Evolutionary conservation across 225 moss, liverwort and hornwort species (phyloP).

Genomic region (Polytrichum commune): DNA sequence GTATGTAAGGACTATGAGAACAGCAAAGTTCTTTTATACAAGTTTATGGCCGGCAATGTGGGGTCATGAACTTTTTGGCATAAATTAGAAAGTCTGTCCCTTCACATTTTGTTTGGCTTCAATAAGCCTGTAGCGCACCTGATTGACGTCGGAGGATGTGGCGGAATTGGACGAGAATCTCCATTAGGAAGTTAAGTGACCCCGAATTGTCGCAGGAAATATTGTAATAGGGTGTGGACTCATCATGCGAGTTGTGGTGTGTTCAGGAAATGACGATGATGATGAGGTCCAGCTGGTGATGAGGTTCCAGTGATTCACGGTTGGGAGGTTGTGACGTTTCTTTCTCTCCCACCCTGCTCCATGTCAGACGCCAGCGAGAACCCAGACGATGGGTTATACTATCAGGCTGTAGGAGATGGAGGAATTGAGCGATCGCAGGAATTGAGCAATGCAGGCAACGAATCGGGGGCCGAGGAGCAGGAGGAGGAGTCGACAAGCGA

Average conservation of each 20-base stretch:
- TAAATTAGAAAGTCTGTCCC: too few species aligned
- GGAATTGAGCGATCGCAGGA: conserved; percentile 37
- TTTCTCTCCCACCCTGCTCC: conserved; percentile 6
- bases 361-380: conserved; percentile 38
- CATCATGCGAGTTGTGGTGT: background rate
- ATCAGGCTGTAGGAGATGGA: conserved; percentile 3
- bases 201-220: background rate
- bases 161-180: too few species aligned
- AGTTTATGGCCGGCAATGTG: too few species aligned
- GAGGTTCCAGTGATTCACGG: background rate
- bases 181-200: too few species aligned
- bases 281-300: background rate
- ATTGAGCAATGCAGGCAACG: conserved; percentile 24
- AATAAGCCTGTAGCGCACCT: background rate
- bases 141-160: too few species aligned
- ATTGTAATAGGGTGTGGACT: background rate
- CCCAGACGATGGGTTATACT: conserved; percentile 17
- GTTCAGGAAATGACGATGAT: background rate
- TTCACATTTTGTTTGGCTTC: background rate
- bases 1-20: too few species aligned
- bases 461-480: conserved; percentile 37
- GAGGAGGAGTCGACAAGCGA: conserved; percentile 48
- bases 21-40: too few species aligned
- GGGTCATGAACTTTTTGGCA: too few species aligned
- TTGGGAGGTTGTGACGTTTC: background rate